Conservation (phyloP, 306 rosid genomes). For the Prunus persica region DNA sequence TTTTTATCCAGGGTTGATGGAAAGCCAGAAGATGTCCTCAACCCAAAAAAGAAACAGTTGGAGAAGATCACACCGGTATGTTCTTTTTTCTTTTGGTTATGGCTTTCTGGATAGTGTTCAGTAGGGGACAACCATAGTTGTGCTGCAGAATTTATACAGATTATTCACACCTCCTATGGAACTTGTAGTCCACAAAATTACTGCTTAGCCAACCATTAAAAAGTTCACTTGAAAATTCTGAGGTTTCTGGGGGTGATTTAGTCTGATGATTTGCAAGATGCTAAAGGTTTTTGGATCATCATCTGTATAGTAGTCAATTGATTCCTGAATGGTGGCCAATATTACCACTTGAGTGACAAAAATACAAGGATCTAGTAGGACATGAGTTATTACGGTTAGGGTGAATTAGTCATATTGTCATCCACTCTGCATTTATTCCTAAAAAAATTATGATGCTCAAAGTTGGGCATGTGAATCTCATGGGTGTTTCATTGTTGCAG, state of each 20-base stretch:
- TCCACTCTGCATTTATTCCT: not conserved
- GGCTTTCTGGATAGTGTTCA: not conserved
- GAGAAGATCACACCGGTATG: slow-evolving; percentile 93
- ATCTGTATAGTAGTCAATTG: not conserved
- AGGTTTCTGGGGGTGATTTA: not conserved
- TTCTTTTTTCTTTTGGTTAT: not conserved
- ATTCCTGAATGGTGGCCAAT: not conserved
- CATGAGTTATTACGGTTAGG: not conserved
- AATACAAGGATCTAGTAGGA: not conserved
- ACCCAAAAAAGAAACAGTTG: slow-evolving; percentile 96
- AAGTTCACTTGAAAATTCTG: not conserved
- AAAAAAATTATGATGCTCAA: not conserved
- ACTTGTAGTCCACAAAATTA: not conserved
- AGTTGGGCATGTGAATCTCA: slow-evolving; percentile 13
- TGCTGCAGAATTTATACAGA: not conserved
- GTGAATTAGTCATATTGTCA: not conserved
- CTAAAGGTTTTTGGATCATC: not conserved
- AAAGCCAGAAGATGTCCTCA: slow-evolving; percentile 95
- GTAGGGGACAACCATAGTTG: not conserved
- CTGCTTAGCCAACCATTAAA: not conserved
- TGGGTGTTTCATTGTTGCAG: slow-evolving; percentile 51
- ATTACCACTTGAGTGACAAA: not conserved
- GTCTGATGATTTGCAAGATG: not conserved
- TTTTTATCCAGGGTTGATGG: slow-evolving; percentile 69
- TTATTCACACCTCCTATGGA: not conserved